phyloP scores from a whole-genome alignment of 768 basidiomycete genomes.

The Boletus rubroflammeus region DNA sequence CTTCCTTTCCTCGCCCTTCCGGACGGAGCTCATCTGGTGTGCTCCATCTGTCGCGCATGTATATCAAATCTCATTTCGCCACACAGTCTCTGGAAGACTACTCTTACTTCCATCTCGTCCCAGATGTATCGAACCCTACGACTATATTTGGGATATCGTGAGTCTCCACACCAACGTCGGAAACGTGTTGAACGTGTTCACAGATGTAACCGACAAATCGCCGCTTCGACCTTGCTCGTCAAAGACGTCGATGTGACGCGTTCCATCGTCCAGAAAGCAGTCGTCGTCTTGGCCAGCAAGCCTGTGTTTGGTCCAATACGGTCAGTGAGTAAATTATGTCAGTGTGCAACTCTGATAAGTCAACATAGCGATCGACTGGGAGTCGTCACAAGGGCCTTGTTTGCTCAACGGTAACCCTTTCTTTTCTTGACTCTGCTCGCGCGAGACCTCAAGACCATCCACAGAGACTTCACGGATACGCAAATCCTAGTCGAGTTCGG shows the following conservation, averaged over 20 bases:
- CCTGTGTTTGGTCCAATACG: constrained; percentile 94
- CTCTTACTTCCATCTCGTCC: constrained; percentile 91
- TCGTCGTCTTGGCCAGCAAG: constrained; percentile 88
- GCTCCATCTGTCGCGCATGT: background rate
- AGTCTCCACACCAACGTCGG: constrained; percentile 4
- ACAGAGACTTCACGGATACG: constrained; percentile 82
- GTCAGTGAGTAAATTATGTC: constrained; percentile 33
- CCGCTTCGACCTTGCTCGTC: constrained; percentile 71
- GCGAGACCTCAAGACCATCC: background rate
- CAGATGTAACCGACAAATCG: constrained; percentile 94
- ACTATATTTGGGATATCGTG: constrained; percentile 97
- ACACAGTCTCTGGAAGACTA: constrained; percentile 68
- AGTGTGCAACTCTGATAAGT: constrained; percentile 1
- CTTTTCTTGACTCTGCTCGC: background rate
- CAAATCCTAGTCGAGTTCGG: constrained; percentile 89
- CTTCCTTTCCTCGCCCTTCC: constrained; percentile 95
- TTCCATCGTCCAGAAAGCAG: constrained; percentile 95
- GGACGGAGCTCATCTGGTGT: constrained; percentile 92
- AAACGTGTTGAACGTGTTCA: constrained; percentile 1
- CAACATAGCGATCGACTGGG: constrained; percentile 80
- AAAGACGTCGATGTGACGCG: constrained; percentile 86
- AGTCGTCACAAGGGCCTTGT: constrained; percentile 89
- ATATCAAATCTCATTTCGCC: constrained; percentile 8
- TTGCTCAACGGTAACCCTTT: constrained; percentile 65
- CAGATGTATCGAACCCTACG: constrained; percentile 60